Evolutionary conservation across 2,329 filamentous ascomycete species (phyloP).

Genomic region (Penicillium sp.): DNA sequence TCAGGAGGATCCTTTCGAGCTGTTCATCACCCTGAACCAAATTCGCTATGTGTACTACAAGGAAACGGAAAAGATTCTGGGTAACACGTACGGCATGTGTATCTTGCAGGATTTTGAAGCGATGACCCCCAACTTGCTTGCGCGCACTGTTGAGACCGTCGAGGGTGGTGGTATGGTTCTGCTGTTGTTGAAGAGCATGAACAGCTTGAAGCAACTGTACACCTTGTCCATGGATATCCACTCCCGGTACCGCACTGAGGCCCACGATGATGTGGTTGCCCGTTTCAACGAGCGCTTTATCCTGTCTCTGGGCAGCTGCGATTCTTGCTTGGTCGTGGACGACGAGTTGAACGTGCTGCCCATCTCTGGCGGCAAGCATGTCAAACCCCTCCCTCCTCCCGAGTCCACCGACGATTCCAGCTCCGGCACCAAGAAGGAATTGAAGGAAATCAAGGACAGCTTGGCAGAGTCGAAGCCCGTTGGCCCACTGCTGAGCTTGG

Average conservation of each 20-base stretch:
- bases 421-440: constrained; percentile 70
- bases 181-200: constrained; percentile 92
- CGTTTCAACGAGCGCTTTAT: constrained; percentile 98
- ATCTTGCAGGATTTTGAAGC: constrained; percentile 98
- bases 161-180: constrained; percentile 93
- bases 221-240: constrained; percentile 98
- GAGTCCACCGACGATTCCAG: constrained; percentile 74
- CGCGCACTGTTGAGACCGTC: constrained; percentile 94
- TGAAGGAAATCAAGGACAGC: constrained; percentile 85
- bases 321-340: constrained; percentile 92
- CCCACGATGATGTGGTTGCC: constrained; percentile 90
- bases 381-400: constrained; percentile 77
- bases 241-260: constrained; percentile 93
- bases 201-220: constrained; percentile 94
- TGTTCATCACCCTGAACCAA: constrained; percentile 94
- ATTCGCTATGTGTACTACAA: constrained; percentile 99
- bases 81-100: constrained; percentile 98
- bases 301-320: constrained; percentile 90
- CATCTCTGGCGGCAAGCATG: constrained; percentile 91
- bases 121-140: constrained; percentile 93
- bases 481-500: constrained; percentile 79
- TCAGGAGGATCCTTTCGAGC: constrained; percentile 91
- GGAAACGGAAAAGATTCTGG: constrained; percentile 97
- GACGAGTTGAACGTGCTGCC: constrained; percentile 97
- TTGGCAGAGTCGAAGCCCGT: constrained; percentile 84